Base-by-base conservation (phyloP, 495 filamentous ascomycete genomes). In the Chaetomidium leptoderma region DNA sequence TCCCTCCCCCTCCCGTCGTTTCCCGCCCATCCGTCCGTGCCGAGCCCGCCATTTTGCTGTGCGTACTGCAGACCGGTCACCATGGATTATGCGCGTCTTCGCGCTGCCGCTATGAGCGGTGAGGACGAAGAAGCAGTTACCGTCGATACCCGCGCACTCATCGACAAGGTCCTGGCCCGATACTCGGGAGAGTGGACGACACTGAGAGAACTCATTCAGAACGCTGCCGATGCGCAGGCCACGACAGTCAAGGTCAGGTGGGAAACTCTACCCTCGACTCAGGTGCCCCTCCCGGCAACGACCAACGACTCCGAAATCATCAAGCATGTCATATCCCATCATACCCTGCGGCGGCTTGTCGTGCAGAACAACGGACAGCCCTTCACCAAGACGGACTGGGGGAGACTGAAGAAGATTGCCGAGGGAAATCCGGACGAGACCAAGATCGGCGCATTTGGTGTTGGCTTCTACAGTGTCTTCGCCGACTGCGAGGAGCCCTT, bases 391-490 rank as follows among this genome's bases (percentile, higher is more conserved):
- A 90, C 88, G 17, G 95, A 99, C 72, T 99, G 95, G 95, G 81
- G 83, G 42, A 81, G 95, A 55, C 67, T 99, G 65, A 97, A 97
- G 76, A 85, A 91, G 53, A 99, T 99, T 61, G 95, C 95, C 14
- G 92, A 97, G 72, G 95, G 95, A 13, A 99, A 99, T 66, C 95
- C 95, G 0, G 92, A 97, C 69, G 95, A 97, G 71, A 95, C 90
- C 4, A 97, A 99, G 76, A 97, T 99, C 64, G 95, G 95, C 19
- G 95, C 95, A 5, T 99, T 97, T 69, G 95, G 95, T 45, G 95
- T 99, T 36, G 95, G 95, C 3, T 97, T 99, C 71, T 99, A 99
- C 76, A 93, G 89, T 70, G 93, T 97, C 33, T 99, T 99, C 72
- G 88, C 93, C 59, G 93, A 97, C 66, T 97, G 91, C 67, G 95